Evolutionary conservation across 495 filamentous ascomycete species (phyloP), one percentile per base, ranked within the genome.

Genomic region (Lasiosphaeriaceae sp.): DNA sequence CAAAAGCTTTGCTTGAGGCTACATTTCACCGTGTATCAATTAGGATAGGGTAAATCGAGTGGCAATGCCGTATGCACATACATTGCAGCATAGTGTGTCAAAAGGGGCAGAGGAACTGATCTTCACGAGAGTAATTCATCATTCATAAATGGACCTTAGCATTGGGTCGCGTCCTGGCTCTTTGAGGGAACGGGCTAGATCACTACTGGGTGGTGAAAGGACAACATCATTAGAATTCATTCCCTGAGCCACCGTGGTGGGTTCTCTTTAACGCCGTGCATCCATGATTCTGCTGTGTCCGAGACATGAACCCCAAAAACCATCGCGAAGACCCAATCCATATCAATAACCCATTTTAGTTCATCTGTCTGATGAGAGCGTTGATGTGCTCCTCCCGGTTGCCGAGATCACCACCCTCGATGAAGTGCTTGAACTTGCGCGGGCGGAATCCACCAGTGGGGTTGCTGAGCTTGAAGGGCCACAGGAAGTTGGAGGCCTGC

Each of bases 371-470:
- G 81, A 98, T 88, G 70, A 98, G 85, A 66, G 71, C 77, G 81
- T 98, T 98, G 85, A 98, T 97, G 82, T 96, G 89, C 66, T 98
- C 93, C 81, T 98, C 94, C 67, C 94, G 85, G 84, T 97, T 96
- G 77, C 94, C 94, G 64, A 92, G 80, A 78, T 98, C 94, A 84
- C 93, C 93, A 77, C 94, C 94, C 86, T 97, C 89, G 64, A 98
- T 89, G 83, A 90, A 98, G 83, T 98, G 95, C 83, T 90, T 91
- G 88, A 97, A 97, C 83, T 97, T 98, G 75, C 94, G 83, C 55
- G 86, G 77, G 72, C 88, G 83, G 89, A 98, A 98, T 51, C 95
- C 93, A 71, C 94, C 95, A 61, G 79, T 98, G 68, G 94, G 94
- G 82, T 92, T 96, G 83, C 84, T 90, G 66, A 98, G 86, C 88